These are phyloP conservation scores for Gyrodon lividus DNA, from an alignment of 768 basidiomycete species.

Conservation along the genomic window DNA sequence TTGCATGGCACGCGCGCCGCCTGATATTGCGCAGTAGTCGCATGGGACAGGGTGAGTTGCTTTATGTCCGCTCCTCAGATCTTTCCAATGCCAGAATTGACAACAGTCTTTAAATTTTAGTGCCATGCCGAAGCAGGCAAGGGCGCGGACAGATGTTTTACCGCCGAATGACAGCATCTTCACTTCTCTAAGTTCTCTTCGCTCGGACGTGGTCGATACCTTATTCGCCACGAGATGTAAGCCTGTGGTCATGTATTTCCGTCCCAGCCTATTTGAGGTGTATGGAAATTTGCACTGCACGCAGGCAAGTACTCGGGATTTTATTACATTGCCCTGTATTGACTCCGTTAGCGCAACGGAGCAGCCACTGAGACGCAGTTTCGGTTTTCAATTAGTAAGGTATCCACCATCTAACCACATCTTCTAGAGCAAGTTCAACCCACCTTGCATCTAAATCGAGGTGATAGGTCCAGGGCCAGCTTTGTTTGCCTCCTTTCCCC, in stretches of 20 bases:
- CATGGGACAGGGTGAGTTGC: constrained; percentile 31
- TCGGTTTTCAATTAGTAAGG: not conserved
- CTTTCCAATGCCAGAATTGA: not conserved
- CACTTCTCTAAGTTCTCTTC: constrained; percentile 46
- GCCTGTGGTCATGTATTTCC: not conserved
- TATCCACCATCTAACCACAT: not conserved
- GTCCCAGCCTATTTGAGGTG: not conserved
- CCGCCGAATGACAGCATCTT: constrained; percentile 41
- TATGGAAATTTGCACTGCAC: not conserved
- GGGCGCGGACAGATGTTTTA: constrained; percentile 43
- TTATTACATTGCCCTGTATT: no score
- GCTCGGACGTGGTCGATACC: constrained; percentile 47
- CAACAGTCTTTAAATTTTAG: constrained; percentile 9
- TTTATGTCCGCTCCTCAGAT: not conserved
- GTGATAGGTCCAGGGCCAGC: constrained; percentile 47
- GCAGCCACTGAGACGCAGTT: no score
- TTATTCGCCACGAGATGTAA: constrained; percentile 42
- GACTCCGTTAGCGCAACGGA: not conserved
- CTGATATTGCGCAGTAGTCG: constrained; percentile 44
- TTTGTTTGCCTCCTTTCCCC: constrained; percentile 46
- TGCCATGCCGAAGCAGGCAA: constrained; percentile 46
- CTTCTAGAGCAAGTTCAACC: not conserved
- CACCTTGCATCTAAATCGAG: constrained; percentile 42
- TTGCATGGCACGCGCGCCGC: constrained; percentile 46
- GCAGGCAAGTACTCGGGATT: no score